Conservation (phyloP, 352 stramenopile species). For the Phytophthora citricola region DNA sequence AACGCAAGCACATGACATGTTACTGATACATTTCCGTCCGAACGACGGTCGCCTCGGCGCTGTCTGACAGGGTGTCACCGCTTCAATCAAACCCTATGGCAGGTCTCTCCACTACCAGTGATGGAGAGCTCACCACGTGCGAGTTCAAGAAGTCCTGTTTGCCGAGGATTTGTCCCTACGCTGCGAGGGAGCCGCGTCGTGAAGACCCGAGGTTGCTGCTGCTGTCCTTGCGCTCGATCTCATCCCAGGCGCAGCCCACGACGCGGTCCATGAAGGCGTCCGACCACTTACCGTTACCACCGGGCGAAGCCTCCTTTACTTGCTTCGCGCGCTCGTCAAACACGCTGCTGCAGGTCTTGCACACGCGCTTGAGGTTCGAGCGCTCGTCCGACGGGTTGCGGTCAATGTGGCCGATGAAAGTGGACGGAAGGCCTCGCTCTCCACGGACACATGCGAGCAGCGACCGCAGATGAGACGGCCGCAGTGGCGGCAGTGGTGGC, state of each 20-base stretch:
- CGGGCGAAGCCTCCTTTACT: slow-evolving; percentile 29
- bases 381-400: slow-evolving; percentile 47
- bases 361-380: slow-evolving; percentile 70
- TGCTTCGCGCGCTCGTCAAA: slow-evolving; percentile 75
- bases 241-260: slow-evolving; percentile 67
- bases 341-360: slow-evolving; percentile 76
- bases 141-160: slow-evolving; percentile 21
- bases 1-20: slow-evolving; percentile 24
- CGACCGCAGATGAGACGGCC: slow-evolving; percentile 80
- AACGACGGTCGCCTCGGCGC: slow-evolving; percentile 22
- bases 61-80: slow-evolving; percentile 12
- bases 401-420: slow-evolving; percentile 58
- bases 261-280: slow-evolving; percentile 68
- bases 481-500: slow-evolving; percentile 89
- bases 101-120: slow-evolving; percentile 29
- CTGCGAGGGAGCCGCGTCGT: slow-evolving; percentile 44
- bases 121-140: slow-evolving; percentile 19
- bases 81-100: background rate
- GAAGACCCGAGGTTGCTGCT: slow-evolving; percentile 35
- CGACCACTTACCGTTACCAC: slow-evolving; percentile 53
- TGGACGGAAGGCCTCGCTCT: slow-evolving; percentile 71
- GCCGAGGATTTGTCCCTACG: slow-evolving; percentile 21
- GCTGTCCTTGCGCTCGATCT: slow-evolving; percentile 52
- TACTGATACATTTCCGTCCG: slow-evolving; percentile 36
- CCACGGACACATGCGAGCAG: slow-evolving; percentile 78